phyloP scores from a whole-genome alignment of 805 yeast species.

The Metschnikowia chrysomelidarum region DNA sequence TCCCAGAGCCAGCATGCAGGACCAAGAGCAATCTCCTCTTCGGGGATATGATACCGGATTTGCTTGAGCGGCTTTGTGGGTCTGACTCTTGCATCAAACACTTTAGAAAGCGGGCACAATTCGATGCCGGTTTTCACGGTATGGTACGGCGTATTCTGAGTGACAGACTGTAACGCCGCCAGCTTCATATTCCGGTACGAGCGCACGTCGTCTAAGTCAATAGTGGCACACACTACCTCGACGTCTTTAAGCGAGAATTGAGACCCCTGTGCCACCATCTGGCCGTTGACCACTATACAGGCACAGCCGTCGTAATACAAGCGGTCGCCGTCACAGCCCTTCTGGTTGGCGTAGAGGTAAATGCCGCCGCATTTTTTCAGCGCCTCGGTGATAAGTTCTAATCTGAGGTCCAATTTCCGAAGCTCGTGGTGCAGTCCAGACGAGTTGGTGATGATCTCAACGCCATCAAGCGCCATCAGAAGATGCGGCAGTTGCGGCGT shows the following conservation, averaged over 20 bases:
- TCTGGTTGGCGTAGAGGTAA: constrained; percentile 89
- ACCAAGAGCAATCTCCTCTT: constrained; percentile 95
- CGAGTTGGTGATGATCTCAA: constrained; percentile 94
- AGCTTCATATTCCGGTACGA: constrained; percentile 74
- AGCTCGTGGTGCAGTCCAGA: constrained; percentile 98
- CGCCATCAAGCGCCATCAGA: constrained; percentile 89
- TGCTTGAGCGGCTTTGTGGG: constrained; percentile 52
- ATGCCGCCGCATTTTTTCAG: constrained; percentile 96
- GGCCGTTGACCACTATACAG: constrained; percentile 86
- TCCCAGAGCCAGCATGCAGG: constrained; percentile 99
- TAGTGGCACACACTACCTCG: constrained; percentile 93
- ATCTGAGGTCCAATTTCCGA: constrained; percentile 80
- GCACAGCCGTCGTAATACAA: constrained; percentile 98
- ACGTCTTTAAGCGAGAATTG: constrained; percentile 91
- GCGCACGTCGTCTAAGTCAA: constrained; percentile 89
- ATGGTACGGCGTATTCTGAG: constrained; percentile 43
- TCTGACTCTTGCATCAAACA: constrained; percentile 57
- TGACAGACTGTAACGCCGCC: constrained; percentile 69
- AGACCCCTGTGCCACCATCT: constrained; percentile 87
- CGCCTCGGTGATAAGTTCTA: constrained; percentile 85
- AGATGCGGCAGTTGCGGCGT: constrained; percentile 97
- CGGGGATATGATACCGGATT: constrained; percentile 73
- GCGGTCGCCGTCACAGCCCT: constrained; percentile 98
- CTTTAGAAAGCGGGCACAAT: constrained; percentile 55
- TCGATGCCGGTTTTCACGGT: constrained; percentile 63